phyloP scores from a whole-genome alignment of 2,329 filamentous ascomycete genomes.

The Lachnellula cervina region DNA sequence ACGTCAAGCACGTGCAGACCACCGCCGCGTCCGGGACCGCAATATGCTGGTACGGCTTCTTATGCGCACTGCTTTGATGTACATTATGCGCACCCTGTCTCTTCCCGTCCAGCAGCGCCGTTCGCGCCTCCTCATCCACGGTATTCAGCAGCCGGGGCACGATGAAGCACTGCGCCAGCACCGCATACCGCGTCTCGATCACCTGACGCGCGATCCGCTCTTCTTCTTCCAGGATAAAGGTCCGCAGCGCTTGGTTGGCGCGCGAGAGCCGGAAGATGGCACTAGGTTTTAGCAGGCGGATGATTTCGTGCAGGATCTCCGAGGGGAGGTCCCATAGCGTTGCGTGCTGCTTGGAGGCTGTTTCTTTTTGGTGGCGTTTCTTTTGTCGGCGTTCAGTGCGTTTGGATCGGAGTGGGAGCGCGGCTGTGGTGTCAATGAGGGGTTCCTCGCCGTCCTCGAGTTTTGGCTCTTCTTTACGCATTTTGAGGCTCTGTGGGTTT shows the following conservation, averaged over 20 bases:
- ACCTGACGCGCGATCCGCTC: slow-evolving; percentile 40
- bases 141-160: slow-evolving; percentile 42
- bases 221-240: slow-evolving; percentile 43
- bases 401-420: slow-evolving; percentile 46
- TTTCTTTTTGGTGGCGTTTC: slow-evolving; percentile 39
- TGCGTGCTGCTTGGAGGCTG: slow-evolving; percentile 28
- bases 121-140: slow-evolving; percentile 34
- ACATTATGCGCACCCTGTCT: slow-evolving; percentile 41
- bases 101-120: slow-evolving; percentile 36
- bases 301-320: slow-evolving; percentile 46
- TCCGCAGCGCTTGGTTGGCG: slow-evolving; percentile 38
- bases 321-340: slow-evolving; percentile 46
- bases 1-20: slow-evolving; percentile 55
- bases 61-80: slow-evolving; percentile 30
- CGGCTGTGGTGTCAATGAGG: slow-evolving; percentile 45
- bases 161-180: slow-evolving; percentile 47
- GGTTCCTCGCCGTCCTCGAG: slow-evolving; percentile 35
- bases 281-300: slow-evolving; percentile 44
- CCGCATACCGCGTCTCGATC: slow-evolving; percentile 43
- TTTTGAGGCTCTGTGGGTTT: neutral
- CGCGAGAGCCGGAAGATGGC: slow-evolving; percentile 45
- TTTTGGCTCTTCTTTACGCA: neutral
- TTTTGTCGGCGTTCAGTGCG: slow-evolving; percentile 45
- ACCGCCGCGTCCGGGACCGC: slow-evolving; percentile 39
- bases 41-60: slow-evolving; percentile 49